Conservation (phyloP, 306 rosid species). For the Pterocarpus macrocarpus region DNA sequence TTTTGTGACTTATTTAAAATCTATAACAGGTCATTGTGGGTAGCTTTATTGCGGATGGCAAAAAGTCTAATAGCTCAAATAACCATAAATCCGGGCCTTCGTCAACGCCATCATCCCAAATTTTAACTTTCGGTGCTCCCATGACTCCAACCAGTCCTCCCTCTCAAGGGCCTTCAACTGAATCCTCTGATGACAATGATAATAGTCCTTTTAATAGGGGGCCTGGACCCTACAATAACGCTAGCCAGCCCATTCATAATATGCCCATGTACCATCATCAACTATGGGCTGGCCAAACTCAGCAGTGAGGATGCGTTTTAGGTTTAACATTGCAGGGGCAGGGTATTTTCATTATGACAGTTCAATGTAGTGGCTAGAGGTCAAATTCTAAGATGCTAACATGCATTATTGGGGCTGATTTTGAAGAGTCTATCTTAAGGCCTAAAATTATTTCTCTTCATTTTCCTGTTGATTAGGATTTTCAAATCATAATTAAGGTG, state of each 20-base stretch:
- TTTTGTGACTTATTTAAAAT: constrained; percentile 36
- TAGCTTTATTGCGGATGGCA: constrained; percentile 69
- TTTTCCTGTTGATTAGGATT: constrained; percentile 37
- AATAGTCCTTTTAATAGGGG: constrained; percentile 63
- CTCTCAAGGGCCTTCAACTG: constrained; percentile 72
- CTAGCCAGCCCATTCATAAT: constrained; percentile 60
- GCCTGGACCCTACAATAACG: constrained; percentile 59
- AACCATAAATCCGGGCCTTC: constrained; percentile 60
- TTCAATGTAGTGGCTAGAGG: constrained; percentile 50
- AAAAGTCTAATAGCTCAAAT: constrained; percentile 55
- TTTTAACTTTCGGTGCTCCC: constrained; percentile 67
- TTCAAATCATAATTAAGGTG: constrained; percentile 42
- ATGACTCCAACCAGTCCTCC: constrained; percentile 63
- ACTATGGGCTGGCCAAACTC: constrained; percentile 72
- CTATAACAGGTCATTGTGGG: constrained; percentile 75
- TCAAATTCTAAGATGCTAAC: constrained; percentile 52
- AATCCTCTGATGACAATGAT: constrained; percentile 76
- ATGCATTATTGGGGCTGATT: constrained; percentile 41
- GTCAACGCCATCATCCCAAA: constrained; percentile 55
- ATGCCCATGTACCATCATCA: constrained; percentile 63
- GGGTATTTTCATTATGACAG: constrained; percentile 41
- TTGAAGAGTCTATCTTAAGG: constrained; percentile 49
- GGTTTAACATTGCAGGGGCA: constrained; percentile 46
- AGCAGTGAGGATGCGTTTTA: constrained; percentile 60
- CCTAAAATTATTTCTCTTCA: constrained; percentile 33